phyloP scores from a whole-genome alignment of 805 yeast species.

The Cyberlindnera suaveolens region DNA sequence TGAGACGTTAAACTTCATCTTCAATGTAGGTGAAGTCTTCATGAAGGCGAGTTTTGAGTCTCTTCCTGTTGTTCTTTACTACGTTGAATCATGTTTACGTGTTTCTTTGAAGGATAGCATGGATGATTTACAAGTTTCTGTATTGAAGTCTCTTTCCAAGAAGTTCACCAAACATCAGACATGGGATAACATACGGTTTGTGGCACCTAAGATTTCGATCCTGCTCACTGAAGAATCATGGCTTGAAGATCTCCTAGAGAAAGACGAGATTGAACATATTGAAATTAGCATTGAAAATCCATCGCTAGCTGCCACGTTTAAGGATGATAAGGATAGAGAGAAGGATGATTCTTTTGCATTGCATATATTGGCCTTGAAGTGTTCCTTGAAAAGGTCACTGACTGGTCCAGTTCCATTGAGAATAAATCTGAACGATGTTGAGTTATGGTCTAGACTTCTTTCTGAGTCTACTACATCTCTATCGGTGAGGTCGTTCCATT shows the following conservation, averaged over 20 bases:
- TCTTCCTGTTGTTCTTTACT: conserved; percentile 31
- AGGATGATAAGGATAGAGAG: conserved; percentile 13
- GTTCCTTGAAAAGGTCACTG: neutral
- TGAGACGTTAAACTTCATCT: conserved; percentile 48
- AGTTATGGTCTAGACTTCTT: conserved; percentile 27
- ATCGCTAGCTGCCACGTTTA: conserved; percentile 18
- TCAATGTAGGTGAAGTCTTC: conserved; percentile 48
- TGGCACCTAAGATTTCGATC: conserved; percentile 39
- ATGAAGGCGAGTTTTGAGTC: conserved; percentile 42
- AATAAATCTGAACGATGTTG: conserved; percentile 17
- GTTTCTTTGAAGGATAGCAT: conserved; percentile 43
- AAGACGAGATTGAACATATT: conserved; percentile 14
- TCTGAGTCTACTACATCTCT: conserved; percentile 18
- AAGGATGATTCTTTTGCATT: conserved; percentile 11
- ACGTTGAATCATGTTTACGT: conserved; percentile 30
- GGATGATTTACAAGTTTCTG: conserved; percentile 60
- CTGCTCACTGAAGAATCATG: conserved; percentile 30
- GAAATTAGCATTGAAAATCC: conserved; percentile 12
- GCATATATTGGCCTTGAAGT: conserved; percentile 9
- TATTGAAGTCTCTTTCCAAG: conserved; percentile 38
- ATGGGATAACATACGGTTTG: conserved; percentile 40
- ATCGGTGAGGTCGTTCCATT: conserved; percentile 25
- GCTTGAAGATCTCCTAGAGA: conserved; percentile 7
- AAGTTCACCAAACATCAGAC: conserved; percentile 28
- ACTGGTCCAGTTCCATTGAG: conserved; percentile 1